A percentile compares a stretch with the other conserved stretches of the same genome.
Evolutionary conservation across 2,329 filamentous ascomycete species (phyloP).

Genomic region (Pseudopithomyces maydicus): DNA sequence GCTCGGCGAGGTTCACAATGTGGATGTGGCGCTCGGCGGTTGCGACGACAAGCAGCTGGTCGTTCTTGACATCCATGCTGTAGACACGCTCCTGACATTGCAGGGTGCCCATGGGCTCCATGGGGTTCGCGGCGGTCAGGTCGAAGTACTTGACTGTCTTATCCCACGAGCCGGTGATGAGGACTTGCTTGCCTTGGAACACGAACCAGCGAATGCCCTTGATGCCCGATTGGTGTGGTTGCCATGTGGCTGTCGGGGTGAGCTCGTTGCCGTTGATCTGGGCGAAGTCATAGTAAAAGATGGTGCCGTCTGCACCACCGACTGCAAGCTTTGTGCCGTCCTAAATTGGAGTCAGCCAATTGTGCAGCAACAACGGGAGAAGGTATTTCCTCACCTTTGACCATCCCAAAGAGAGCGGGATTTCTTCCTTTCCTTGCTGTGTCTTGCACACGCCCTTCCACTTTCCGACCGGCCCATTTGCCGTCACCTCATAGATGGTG

Average conservation of each 20-base stretch:
- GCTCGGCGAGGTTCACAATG: slow-evolving; percentile 87
- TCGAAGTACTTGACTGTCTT: slow-evolving; percentile 93
- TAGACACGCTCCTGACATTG: slow-evolving; percentile 80
- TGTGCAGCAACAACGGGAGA: background rate
- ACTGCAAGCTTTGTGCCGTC: slow-evolving; percentile 90
- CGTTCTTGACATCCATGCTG: slow-evolving; percentile 87
- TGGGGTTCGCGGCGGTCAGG: slow-evolving; percentile 51
- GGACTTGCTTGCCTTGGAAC: slow-evolving; percentile 71
- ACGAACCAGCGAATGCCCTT: slow-evolving; percentile 70
- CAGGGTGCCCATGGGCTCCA: slow-evolving; percentile 66
- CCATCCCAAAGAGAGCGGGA: slow-evolving; percentile 85
- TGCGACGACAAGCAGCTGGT: slow-evolving; percentile 80
- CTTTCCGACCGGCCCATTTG: slow-evolving; percentile 81
- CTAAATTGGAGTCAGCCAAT: slow-evolving; percentile 53
- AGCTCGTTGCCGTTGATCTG: slow-evolving; percentile 47
- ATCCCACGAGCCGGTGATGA: slow-evolving; percentile 92
- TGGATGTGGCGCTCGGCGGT: slow-evolving; percentile 97
- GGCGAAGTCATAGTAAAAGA: slow-evolving; percentile 81
- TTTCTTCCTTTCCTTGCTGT: slow-evolving; percentile 39
- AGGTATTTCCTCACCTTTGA: slow-evolving; percentile 70
- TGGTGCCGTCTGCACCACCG: slow-evolving; percentile 87
- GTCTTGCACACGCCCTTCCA: slow-evolving; percentile 85
- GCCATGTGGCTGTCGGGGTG: slow-evolving; percentile 67
- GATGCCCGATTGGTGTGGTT: slow-evolving; percentile 77
- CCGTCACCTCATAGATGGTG: slow-evolving; percentile 90